Conservation (phyloP, 768 basidiomycete species). For the Termitomyces titanicus region DNA sequence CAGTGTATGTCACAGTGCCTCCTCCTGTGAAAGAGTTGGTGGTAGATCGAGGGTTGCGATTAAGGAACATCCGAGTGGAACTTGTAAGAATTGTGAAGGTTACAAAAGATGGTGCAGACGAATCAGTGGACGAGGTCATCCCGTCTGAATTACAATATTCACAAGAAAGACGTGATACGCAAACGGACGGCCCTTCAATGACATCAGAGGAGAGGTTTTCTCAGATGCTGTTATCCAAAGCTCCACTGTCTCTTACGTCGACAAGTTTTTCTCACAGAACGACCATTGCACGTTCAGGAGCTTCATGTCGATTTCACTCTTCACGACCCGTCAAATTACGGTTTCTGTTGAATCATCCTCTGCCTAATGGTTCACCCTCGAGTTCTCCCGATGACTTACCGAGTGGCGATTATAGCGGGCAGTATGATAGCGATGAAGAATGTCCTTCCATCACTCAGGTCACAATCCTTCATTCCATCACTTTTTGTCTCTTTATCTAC, state of each 20-base stretch:
- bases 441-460: conserved; percentile 77
- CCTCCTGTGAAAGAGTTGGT: conserved; percentile 68
- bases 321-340: conserved; percentile 70
- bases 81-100: conserved; percentile 66
- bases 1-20: conserved; percentile 78
- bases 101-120: conserved; percentile 39
- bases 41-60: conserved; percentile 62
- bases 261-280: conserved; percentile 27
- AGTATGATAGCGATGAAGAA: conserved; percentile 55
- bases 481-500: conserved; percentile 71
- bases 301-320: conserved; percentile 87
- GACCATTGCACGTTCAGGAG: conserved; percentile 81
- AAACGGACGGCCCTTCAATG: conserved; percentile 28
- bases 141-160: conserved; percentile 12
- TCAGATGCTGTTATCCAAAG: conserved; percentile 36
- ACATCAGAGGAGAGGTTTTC: conserved; percentile 25
- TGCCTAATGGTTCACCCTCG: conserved; percentile 45
- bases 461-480: conserved; percentile 79
- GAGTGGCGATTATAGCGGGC: conserved; percentile 37
- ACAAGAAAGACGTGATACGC: conserved; percentile 9
- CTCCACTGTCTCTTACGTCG: conserved; percentile 28
- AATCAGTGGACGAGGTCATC: conserved; percentile 27
- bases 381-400: conserved; percentile 42
- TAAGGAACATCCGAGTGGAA: conserved; percentile 80
- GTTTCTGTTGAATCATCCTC: conserved; percentile 72